Evolutionary conservation across 495 filamentous ascomycete species (phyloP).

Genomic region (Wilcoxina mikolae): DNA sequence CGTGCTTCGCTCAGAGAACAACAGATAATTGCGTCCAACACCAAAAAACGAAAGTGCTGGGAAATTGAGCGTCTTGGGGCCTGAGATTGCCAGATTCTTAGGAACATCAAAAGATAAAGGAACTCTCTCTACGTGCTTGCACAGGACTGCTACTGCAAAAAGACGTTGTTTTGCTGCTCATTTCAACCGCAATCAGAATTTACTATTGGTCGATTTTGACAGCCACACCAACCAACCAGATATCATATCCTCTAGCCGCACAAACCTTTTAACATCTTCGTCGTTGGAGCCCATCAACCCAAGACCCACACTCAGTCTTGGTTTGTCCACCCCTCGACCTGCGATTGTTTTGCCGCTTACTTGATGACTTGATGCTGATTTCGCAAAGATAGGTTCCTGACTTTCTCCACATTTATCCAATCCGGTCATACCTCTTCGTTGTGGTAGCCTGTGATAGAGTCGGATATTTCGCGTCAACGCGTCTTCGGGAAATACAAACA

Average conservation of each 20-base stretch:
- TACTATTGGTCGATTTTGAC: not conserved
- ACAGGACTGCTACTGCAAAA: constrained; percentile 1
- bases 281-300: not conserved
- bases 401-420: constrained; percentile 28
- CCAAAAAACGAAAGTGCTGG: not conserved
- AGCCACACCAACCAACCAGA: not conserved
- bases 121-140: constrained; percentile 4
- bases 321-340: not conserved
- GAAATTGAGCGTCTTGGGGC: constrained; percentile 1
- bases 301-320: not conserved
- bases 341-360: constrained; percentile 3
- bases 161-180: constrained; percentile 3
- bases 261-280: not conserved
- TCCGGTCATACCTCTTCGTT: constrained; percentile 22
- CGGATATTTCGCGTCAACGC: constrained; percentile 24
- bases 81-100: not conserved
- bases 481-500: constrained; percentile 6
- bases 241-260: not conserved
- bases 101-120: constrained; percentile 6
- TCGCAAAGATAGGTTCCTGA: constrained; percentile 27
- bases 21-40: constrained; percentile 1
- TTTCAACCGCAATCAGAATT: not conserved
- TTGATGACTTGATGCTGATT: constrained; percentile 23
- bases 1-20: not conserved
- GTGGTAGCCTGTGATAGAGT: constrained; percentile 22